A percentile compares a stretch with the other conserved stretches of the same genome.
phyloP scores from a whole-genome alignment of 1,284 basidiomycete species.

The Dichomitus squalens region DNA sequence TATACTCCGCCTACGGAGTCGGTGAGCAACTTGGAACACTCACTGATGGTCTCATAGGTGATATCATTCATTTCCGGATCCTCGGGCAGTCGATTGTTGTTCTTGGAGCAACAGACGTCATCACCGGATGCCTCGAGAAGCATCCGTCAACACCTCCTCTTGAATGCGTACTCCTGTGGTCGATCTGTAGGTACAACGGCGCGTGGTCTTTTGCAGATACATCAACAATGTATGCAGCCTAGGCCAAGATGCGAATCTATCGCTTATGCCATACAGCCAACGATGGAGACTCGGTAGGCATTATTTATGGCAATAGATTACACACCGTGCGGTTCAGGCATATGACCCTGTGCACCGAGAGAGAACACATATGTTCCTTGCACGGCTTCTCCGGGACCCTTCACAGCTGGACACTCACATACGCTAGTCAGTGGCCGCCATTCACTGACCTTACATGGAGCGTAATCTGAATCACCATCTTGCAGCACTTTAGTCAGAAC shows the following conservation, averaged over 20 bases:
- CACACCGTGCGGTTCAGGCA: slow-evolving; percentile 11
- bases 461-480: slow-evolving; percentile 14
- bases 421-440: slow-evolving; percentile 7
- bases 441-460: not conserved
- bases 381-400: slow-evolving; percentile 18
- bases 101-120: slow-evolving; percentile 14
- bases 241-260: slow-evolving; percentile 16
- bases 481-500: slow-evolving; percentile 29
- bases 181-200: slow-evolving; percentile 17
- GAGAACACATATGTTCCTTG: not conserved
- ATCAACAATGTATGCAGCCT: too few species aligned
- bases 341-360: slow-evolving; percentile 14
- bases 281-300: slow-evolving; percentile 21
- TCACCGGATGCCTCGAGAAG: slow-evolving; percentile 26
- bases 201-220: too few species aligned
- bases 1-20: not conserved
- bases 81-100: slow-evolving; percentile 16
- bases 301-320: slow-evolving; percentile 23
- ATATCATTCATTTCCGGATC: slow-evolving; percentile 20
- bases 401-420: slow-evolving; percentile 6
- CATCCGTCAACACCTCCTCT: slow-evolving; percentile 23
- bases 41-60: slow-evolving; percentile 23
- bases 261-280: slow-evolving; percentile 21
- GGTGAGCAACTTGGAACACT: not conserved
- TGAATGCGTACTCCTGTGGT: slow-evolving; percentile 9